Evolutionary conservation across 805 yeast species (phyloP), one percentile per base, ranked within the genome.

Genomic region (Wickerhamiella hasegawae): DNA sequence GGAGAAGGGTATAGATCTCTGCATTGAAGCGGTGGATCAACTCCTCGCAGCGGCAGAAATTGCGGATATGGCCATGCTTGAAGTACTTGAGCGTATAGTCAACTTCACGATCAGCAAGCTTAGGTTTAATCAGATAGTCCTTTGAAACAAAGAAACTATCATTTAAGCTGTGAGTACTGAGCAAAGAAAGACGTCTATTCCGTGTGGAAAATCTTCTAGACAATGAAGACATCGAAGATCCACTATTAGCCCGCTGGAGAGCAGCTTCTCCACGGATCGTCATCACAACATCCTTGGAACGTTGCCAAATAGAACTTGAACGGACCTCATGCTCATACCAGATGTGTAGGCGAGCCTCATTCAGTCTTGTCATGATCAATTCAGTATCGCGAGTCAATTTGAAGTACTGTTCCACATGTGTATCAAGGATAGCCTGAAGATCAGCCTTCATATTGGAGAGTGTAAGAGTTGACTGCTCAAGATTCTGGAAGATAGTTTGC

Each of bases 21-120:
- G 55, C 52, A 30, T 51, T 46, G 29, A 49, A 55, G 12, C 62
- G 37, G 27, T 54, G 60, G 22, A 57, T 45, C n/a, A 47, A 37
- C 37, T 57, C 62, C 34, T 57, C 62, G 10, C 55, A 54, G 4
- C 44, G 48, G 28, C 58, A 48, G 26, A 55, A 42, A 31, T 54
- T 55, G 30, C 53, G 57, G 18, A 52, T 49, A 3, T 49, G 46
- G 37, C 49, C 48, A 10, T 49, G 48, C 12, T 48, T 43, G 32
- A 57, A 38, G 48, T 49, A 56, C 17, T 44, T 39, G 24, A 39
- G 29, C 5, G 55, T 52, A 1, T 43, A 36, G 12, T 55, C 58
- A 4, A 55, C 50, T 30, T 57, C 61, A 15, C 52, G 44, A 35
- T 57, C 61, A 4, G 52, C 45, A 19, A 57, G 49, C 34, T 57